Base-by-base conservation (phyloP, 2,329 filamentous ascomycete species). In the Sclerotiophoma versabilis region DNA sequence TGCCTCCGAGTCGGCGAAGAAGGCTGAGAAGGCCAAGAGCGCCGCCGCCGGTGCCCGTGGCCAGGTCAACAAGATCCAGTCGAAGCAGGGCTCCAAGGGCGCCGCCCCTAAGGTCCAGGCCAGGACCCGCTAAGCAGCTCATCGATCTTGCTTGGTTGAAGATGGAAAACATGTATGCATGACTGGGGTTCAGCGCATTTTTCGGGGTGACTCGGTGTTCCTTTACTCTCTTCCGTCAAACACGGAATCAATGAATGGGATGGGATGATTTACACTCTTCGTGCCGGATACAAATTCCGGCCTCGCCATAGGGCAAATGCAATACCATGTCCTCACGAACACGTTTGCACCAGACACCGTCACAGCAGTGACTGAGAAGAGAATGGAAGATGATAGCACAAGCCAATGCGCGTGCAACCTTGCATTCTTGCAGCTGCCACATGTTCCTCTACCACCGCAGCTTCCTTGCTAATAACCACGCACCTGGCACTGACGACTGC, bases 31-130 rank as follows among this genome's bases (percentile, higher is more conserved):
- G 92, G 95, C 95, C 75, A 98, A 98, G 91, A 84, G 73, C 75
- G 93, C 93, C 66, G 86, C 89, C 69, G 74, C 70, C 60, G 85
- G 88, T 69, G 82, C 88, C 77, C 89, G 91, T 83, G 93, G 92
- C 76, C 86, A 92, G 83, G 84, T 85, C 69, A 79, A 81, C 75
- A 88, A 90, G 80, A 91, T 96, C 79, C 84, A 89, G 79, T 93
- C 92, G 88, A 99, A 99, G 91, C 92, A 96, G 87, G 92, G 92
- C 76, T 89, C 92, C 68, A 96, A 96, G 88, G 95, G 95, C 75
- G 87, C 92, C 70, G 87, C 85, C 72, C 81, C 83, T 77, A 97
- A 97, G 90, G 88, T 92, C 73, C 85, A 89, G 78, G 87, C 91
- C 77, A 93, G 88, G 77, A 89, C 85, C 83, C 92, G 92, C 83